phyloP scores from a whole-genome alignment of 1,139 yeast species.

The Yamadazyma oceani region DNA sequence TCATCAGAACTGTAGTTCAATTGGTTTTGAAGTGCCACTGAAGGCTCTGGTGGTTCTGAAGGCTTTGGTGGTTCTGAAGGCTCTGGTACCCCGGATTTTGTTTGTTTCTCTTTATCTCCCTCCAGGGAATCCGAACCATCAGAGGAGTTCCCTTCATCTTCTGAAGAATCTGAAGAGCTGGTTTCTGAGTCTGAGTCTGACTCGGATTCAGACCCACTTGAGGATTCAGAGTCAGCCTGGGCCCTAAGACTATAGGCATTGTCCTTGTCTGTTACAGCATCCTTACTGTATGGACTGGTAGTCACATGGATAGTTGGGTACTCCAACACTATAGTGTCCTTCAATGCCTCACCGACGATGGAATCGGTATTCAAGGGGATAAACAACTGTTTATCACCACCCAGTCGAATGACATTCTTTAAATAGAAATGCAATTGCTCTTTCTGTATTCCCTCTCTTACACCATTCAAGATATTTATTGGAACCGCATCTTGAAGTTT shows the following conservation, averaged over 20 bases:
- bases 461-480: conserved; percentile 23
- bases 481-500: conserved; percentile 42
- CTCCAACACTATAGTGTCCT: conserved; percentile 65
- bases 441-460: conserved; percentile 16
- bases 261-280: conserved; percentile 12
- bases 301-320: conserved; percentile 66
- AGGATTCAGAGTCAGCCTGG: conserved; percentile 6
- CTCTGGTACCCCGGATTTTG: background rate
- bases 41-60: background rate
- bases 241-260: conserved; percentile 21
- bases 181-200: conserved; percentile 10
- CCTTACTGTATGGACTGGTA: conserved; percentile 8
- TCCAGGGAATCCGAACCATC: conserved; percentile 13
- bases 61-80: background rate
- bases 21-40: too few relatives aligned
- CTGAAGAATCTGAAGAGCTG: conserved; percentile 6
- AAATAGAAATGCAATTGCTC: conserved; percentile 32
- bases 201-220: conserved; percentile 9
- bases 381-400: conserved; percentile 17
- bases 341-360: conserved; percentile 45
- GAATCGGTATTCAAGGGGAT: conserved; percentile 23
- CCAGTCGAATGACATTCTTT: conserved; percentile 28
- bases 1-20: conserved; percentile 8
- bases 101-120: conserved; percentile 4
- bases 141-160: too few relatives aligned